Base-by-base conservation (phyloP, 345 rosid species). In the Punica granatum region DNA sequence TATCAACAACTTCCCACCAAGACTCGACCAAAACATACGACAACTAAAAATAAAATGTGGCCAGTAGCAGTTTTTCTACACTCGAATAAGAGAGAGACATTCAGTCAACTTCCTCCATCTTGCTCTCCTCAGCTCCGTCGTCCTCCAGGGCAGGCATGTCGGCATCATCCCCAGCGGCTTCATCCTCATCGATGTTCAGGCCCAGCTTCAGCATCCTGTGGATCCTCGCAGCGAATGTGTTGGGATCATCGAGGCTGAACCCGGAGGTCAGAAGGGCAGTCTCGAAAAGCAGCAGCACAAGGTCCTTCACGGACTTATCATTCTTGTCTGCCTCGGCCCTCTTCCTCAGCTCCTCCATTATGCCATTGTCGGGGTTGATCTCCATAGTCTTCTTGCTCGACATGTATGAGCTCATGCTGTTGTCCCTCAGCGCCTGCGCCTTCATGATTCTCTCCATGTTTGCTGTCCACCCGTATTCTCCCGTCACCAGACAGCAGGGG, bases 381-480 rank as follows among this genome's bases (percentile, higher is more conserved):
- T 88, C 98, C 96, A 92, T 89, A 0, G 98, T 92, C 72, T 89
- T 89, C 90, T 92, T 92, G 79, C 90, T 84, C 0, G 98, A 92
- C 98, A 92, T 92, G 73, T 92, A 92, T 1, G 92, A 81, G 3
- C 92, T n/a, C 96, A 89, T 88, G 86, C 92, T 92, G 77, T n/a
- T 86, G 49, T 92, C 96, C 69, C 98, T 83, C 77, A 92, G 31
- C 1, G 96, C 92, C 69, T 92, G 94, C 0, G 98, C 98, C 76
- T 85, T 92, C 96, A 92, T 92, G 12, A 92, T 89, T 74, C 96
- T 86, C 61, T 92, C 98, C 98, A 92, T 92, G 49, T 92, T 92
- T 0, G 98, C 98, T 0, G 82, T 86, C 98, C 98, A 92, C 0
- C 96, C 96, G 7, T 92, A 92, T 42, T 92, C 98, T 16, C 94